phyloP scores from a whole-genome alignment of 345 rosid genomes.

The Anacardium occidentale region DNA sequence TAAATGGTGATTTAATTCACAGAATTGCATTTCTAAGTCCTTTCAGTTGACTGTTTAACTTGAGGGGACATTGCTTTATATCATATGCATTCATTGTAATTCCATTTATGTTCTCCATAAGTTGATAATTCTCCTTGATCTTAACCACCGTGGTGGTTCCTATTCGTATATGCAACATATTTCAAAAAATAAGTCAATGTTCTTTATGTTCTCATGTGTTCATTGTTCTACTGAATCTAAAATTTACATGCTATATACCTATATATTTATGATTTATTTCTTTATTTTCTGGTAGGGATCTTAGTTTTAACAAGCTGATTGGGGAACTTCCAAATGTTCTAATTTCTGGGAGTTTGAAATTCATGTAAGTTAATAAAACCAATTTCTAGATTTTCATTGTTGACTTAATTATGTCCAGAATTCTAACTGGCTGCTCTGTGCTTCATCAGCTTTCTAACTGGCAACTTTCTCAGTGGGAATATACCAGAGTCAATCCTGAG shows the following conservation, averaged over 20 bases:
- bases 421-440: constrained; percentile 10
- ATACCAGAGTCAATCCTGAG: constrained; percentile 25
- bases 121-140: no score
- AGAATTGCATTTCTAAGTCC: no score
- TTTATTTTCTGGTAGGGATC: constrained; percentile 25
- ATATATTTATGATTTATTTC: neutral
- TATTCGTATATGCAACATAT: neutral
- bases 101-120: no score
- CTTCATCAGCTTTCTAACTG: constrained; percentile 22
- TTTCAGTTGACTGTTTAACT: no score
- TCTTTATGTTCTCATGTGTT: neutral
- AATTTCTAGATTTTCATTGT: neutral
- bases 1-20: no score
- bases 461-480: constrained; percentile 31
- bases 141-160: no score
- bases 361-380: constrained; percentile 23
- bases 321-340: constrained; percentile 20
- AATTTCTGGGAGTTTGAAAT: neutral
- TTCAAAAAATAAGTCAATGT: neutral
- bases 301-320: constrained; percentile 29
- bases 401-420: neutral
- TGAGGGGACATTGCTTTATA: no score
- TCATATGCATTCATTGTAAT: no score
- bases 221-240: neutral
- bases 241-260: neutral